phyloP scores from a whole-genome alignment of 164 flowering plant species.

The Saururus chinensis region DNA sequence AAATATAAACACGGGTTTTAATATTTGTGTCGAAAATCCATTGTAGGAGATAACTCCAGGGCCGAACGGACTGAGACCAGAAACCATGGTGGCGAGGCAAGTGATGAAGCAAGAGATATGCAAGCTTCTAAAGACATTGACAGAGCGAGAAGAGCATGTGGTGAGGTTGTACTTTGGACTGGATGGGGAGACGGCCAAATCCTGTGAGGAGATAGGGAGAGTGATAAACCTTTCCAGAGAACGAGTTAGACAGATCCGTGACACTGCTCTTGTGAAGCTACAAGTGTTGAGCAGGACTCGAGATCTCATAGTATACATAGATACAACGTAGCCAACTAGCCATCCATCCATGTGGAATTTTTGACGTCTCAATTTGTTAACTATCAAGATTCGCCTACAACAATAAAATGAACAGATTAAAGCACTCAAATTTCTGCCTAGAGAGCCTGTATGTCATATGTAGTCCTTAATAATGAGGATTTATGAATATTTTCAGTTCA shows the following conservation, averaged over 20 bases:
- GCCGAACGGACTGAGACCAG: conserved; percentile 43
- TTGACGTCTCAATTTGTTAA: too few species aligned
- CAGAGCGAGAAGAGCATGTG: conserved; percentile 32
- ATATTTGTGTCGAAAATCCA: background rate
- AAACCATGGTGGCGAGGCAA: conserved; percentile 29
- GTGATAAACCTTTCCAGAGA: conserved; percentile 45
- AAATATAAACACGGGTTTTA: background rate
- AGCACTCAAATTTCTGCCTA: too few species aligned
- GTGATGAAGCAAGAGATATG: conserved; percentile 25
- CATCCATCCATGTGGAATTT: too few species aligned
- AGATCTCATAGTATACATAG: conserved; percentile 7
- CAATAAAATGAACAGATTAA: too few species aligned
- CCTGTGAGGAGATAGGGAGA: conserved; percentile 49
- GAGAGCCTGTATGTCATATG: too few species aligned
- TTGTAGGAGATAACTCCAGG: conserved; percentile 47
- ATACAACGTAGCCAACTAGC: too few species aligned
- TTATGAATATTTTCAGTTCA: too few species aligned
- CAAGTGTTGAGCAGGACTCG: conserved; percentile 7
- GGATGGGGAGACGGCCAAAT: conserved; percentile 34
- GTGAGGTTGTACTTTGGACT: conserved; percentile 38
- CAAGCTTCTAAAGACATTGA: conserved; percentile 23
- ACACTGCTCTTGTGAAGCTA: conserved; percentile 34
- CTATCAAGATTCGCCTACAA: too few species aligned
- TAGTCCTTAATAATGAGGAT: too few species aligned
- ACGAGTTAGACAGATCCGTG: conserved; percentile 41